A percentile compares a stretch with the other conserved stretches of the same genome.
Evolutionary conservation across 805 yeast species (phyloP).

Genomic region (Saccharomyces jurei): DNA sequence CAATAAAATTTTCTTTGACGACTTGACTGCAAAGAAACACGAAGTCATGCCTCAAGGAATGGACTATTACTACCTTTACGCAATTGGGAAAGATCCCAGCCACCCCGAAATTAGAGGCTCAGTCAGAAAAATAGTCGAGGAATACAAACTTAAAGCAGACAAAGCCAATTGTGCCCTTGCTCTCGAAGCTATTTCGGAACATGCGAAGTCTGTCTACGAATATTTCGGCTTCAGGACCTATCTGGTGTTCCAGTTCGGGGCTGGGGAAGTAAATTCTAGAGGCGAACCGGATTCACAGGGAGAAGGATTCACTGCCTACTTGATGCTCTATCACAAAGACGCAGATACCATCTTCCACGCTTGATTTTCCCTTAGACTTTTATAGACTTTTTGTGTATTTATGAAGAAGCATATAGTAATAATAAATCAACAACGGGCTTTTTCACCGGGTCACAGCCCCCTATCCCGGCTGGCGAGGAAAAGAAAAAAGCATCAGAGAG

Average conservation of each 20-base stretch:
- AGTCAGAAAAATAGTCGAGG: slow-evolving; percentile 26
- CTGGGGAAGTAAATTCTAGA: slow-evolving; percentile 24
- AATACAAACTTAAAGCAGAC: slow-evolving; percentile 26
- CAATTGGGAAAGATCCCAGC: slow-evolving; percentile 28
- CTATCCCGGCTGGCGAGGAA: neutral
- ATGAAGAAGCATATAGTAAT: neutral
- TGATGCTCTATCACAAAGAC: slow-evolving; percentile 29
- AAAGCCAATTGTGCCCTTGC: slow-evolving; percentile 25
- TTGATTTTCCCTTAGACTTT: neutral
- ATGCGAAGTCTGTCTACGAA: slow-evolving; percentile 29
- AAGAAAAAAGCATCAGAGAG: neutral
- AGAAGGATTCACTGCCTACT: slow-evolving; percentile 25
- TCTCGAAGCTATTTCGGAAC: slow-evolving; percentile 29
- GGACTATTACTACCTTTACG: slow-evolving; percentile 27
- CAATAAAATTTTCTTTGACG: slow-evolving; percentile 25
- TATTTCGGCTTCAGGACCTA: slow-evolving; percentile 29
- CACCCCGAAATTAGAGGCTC: slow-evolving; percentile 26
- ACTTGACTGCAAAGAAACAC: slow-evolving; percentile 13
- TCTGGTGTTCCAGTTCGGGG: slow-evolving; percentile 24
- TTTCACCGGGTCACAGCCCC: neutral
- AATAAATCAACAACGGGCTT: neutral
- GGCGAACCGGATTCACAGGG: slow-evolving; percentile 26
- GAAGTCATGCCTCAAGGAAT: slow-evolving; percentile 22
- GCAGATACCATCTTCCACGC: slow-evolving; percentile 8
- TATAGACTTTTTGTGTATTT: neutral